Percentiles rank a stretch among this genome's conserved stretches.
Conservation (phyloP, 257 asterid species). For the Nicotiana tomentosiformis region DNA sequence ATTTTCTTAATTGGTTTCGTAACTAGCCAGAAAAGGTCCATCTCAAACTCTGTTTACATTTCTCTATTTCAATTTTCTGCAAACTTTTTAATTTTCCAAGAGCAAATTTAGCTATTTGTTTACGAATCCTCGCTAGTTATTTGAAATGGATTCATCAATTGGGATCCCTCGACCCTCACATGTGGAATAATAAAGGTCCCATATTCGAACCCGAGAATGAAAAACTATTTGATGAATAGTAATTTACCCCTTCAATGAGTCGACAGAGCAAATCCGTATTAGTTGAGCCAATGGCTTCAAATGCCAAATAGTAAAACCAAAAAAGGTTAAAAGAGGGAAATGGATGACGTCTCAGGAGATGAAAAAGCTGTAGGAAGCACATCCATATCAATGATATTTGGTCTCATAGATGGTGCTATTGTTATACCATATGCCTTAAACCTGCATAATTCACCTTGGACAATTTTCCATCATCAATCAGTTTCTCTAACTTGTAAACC, state of each 20-base stretch:
- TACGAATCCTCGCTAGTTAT: not conserved
- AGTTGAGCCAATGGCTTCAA: not conserved
- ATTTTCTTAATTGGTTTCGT: too few relatives aligned
- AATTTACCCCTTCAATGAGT: not conserved
- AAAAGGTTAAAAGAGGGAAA: not conserved
- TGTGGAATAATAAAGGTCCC: not conserved
- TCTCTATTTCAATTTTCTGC: not conserved
- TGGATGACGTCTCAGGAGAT: not conserved
- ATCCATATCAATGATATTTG: constrained; percentile 20
- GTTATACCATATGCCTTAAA: not conserved
- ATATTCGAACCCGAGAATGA: not conserved
- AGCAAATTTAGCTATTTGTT: not conserved
- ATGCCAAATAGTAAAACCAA: not conserved
- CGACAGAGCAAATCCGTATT: not conserved
- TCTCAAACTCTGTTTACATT: not conserved
- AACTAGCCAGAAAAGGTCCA: too few relatives aligned
- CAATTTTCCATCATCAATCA: not conserved
- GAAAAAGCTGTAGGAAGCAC: not conserved
- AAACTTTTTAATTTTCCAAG: not conserved
- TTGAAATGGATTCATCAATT: not conserved
- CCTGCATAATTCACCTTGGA: constrained; percentile 2
- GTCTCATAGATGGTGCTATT: not conserved
- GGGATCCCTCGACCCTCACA: not conserved
- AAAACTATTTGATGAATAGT: not conserved
- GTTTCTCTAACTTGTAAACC: not conserved